Conservation (phyloP, 2,329 filamentous ascomycete species). For the Fusarium sp. region DNA sequence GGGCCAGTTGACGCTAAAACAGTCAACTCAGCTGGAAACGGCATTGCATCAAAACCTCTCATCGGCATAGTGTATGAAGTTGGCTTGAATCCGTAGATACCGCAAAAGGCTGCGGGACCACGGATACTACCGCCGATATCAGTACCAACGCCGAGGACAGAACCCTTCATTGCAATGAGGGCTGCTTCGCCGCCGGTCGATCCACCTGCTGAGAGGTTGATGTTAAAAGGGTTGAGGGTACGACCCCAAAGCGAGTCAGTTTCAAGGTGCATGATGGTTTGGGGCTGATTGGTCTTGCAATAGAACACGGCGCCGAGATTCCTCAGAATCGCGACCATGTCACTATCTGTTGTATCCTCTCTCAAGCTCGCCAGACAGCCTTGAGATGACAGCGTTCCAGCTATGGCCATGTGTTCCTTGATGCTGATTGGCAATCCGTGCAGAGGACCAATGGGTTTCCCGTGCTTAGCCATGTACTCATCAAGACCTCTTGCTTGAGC, state of each 20-base stretch:
- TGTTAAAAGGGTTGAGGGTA: slow-evolving; percentile 68
- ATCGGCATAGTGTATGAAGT: not conserved
- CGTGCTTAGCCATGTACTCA: slow-evolving; percentile 3
- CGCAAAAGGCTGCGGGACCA: not conserved
- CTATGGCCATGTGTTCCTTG: slow-evolving; percentile 29
- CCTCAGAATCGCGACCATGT: slow-evolving; percentile 64
- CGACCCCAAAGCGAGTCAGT: slow-evolving; percentile 70
- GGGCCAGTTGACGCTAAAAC: slow-evolving; percentile 23
- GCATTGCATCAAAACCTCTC: slow-evolving; percentile 23
- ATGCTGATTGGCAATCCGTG: slow-evolving; percentile 28
- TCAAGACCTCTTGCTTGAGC: slow-evolving; percentile 12
- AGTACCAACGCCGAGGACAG: not conserved
- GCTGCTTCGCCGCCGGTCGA: slow-evolving; percentile 64
- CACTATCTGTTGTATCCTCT: slow-evolving; percentile 16
- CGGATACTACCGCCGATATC: not conserved
- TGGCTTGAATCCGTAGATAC: not conserved
- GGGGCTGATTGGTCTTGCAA: slow-evolving; percentile 74
- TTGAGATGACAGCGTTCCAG: slow-evolving; percentile 5
- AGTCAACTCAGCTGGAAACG: slow-evolving; percentile 48
- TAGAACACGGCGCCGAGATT: slow-evolving; percentile 72
- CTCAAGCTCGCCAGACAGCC: slow-evolving; percentile 1
- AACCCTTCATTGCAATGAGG: slow-evolving; percentile 47
- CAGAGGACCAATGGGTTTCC: slow-evolving; percentile 20
- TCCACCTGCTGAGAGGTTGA: slow-evolving; percentile 67
- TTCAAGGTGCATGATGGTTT: slow-evolving; percentile 54